These are phyloP conservation scores for Neofusicoccum cordaticola DNA, from an alignment of 2,329 filamentous ascomycete genomes.

Conservation along the genomic window DNA sequence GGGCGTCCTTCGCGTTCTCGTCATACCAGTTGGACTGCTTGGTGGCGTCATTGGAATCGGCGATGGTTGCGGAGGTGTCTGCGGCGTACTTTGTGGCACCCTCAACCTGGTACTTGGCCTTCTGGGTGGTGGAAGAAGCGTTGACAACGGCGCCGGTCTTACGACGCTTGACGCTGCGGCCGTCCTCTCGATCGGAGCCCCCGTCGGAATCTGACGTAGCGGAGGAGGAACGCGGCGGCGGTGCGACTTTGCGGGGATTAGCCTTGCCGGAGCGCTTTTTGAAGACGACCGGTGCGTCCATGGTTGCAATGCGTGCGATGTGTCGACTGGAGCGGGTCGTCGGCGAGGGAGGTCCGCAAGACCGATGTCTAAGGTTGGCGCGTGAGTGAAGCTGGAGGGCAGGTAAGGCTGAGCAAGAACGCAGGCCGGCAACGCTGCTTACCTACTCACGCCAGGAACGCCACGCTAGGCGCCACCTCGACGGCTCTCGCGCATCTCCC, in stretches of 20 bases:
- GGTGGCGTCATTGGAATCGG: constrained; percentile 79
- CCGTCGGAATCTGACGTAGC: constrained; percentile 60
- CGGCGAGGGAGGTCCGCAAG: not conserved
- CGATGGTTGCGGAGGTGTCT: constrained; percentile 61
- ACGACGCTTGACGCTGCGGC: constrained; percentile 74
- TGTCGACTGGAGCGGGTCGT: not conserved
- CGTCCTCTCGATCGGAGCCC: constrained; percentile 72
- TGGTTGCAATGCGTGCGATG: constrained; percentile 10
- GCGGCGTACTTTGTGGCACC: constrained; percentile 57
- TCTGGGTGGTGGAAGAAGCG: constrained; percentile 58
- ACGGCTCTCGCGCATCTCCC: not conserved
- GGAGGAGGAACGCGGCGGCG: constrained; percentile 57
- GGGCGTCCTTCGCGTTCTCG: constrained; percentile 56
- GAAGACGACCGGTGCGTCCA: constrained; percentile 63
- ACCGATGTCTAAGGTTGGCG: not conserved
- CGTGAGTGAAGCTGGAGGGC: not conserved
- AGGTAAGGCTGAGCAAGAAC: not conserved
- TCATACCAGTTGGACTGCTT: constrained; percentile 90
- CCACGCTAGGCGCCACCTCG: not conserved
- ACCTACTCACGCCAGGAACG: not conserved
- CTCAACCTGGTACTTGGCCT: constrained; percentile 38
- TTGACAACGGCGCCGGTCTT: constrained; percentile 68
- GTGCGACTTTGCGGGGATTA: constrained; percentile 77
- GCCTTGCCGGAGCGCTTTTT: constrained; percentile 80
- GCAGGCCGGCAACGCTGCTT: not conserved